These are phyloP conservation scores for Chlamydomonas incerta DNA, from an alignment of 139 green algal genomes.

Conservation along the genomic window DNA sequence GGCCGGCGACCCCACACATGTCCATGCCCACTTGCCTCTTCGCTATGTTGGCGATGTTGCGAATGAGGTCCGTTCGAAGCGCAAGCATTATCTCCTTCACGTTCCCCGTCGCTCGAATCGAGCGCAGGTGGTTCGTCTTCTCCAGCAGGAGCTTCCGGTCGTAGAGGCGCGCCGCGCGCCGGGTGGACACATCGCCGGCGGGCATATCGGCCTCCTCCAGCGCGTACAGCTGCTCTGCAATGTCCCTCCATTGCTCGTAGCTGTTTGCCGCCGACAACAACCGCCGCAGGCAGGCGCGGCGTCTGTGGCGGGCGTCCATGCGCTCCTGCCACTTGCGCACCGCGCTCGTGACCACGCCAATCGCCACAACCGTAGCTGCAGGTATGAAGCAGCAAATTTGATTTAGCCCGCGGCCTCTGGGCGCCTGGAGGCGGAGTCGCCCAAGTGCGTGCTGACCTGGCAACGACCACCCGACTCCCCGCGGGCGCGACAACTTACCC, in stretches of 20 bases:
- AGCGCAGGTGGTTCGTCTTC: constrained; percentile 72
- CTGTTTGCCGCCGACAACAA: constrained; percentile 48
- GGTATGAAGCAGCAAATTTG: not conserved
- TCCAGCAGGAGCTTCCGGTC: constrained; percentile 87
- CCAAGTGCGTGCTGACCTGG: constrained; percentile 20
- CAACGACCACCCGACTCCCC: constrained; percentile 4
- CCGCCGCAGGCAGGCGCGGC: constrained; percentile 45
- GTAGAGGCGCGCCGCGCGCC: constrained; percentile 73
- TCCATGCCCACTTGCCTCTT: constrained; percentile 49
- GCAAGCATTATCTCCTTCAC: constrained; percentile 90
- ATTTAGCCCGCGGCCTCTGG: not conserved
- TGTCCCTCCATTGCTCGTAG: constrained; percentile 78
- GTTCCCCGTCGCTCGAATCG: constrained; percentile 64
- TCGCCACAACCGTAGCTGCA: constrained; percentile 49
- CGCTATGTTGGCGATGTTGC: constrained; percentile 96
- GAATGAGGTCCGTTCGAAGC: constrained; percentile 92
- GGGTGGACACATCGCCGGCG: not conserved
- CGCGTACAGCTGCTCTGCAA: constrained; percentile 69
- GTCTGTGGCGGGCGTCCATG: constrained; percentile 55
- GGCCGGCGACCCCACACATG: too few relatives aligned
- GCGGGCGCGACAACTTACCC: constrained; percentile 54
- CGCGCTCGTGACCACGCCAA: constrained; percentile 24
- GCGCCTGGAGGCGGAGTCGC: too few relatives aligned
- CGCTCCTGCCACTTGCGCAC: constrained; percentile 41
- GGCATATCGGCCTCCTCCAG: constrained; percentile 57